These are phyloP conservation scores for Agrostemma githago DNA, from an alignment of 148 eudicot species.

Conservation along the genomic window DNA sequence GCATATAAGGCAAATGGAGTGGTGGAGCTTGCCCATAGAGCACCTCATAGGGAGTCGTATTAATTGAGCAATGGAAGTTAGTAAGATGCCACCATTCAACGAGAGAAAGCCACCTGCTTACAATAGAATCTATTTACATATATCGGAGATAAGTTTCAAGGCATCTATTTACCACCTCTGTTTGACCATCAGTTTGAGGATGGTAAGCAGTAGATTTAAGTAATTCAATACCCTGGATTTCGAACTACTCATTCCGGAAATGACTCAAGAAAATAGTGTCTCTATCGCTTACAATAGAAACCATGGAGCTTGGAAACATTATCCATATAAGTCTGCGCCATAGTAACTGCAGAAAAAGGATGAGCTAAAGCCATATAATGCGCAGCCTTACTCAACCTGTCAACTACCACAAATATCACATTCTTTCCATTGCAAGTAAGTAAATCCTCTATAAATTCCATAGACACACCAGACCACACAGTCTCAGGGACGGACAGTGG, in stretches of 20 bases:
- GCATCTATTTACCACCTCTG: no score
- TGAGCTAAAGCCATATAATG: not conserved
- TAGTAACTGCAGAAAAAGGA: not conserved
- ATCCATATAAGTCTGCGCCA: not conserved
- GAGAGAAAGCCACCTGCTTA: not conserved
- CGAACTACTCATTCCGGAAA: not conserved
- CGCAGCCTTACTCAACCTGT: no score
- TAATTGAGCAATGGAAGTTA: not conserved
- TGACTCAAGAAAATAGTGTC: not conserved
- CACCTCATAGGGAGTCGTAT: not conserved
- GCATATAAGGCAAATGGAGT: not conserved
- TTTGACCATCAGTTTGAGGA: no score
- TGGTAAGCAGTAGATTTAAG: not conserved
- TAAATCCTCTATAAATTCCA: not conserved
- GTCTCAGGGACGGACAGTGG: no score
- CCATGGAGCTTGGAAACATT: no score
- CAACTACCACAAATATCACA: not conserved
- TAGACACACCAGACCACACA: not conserved
- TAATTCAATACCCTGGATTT: not conserved
- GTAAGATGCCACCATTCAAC: conserved; percentile 5
- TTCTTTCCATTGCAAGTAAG: not conserved
- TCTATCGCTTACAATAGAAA: no score
- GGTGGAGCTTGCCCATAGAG: not conserved
- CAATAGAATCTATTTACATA: no score
- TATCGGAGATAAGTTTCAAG: no score